Conservation (phyloP, 164 flowering plant genomes). For the Malania oleifera region DNA sequence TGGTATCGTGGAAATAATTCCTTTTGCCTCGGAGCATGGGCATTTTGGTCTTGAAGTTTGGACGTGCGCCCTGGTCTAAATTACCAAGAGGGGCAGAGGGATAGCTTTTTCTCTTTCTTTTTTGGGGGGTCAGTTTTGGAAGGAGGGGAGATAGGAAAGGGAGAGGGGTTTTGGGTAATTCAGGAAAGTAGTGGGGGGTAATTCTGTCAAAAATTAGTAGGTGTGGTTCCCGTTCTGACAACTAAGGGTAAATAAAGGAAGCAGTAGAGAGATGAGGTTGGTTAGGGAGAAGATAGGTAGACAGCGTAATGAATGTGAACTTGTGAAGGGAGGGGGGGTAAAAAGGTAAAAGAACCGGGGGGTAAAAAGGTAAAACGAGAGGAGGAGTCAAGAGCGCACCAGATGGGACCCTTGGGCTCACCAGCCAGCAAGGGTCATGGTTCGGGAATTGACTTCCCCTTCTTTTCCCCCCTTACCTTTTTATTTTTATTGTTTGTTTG, state of each 20-base stretch:
- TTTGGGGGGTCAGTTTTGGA: no score
- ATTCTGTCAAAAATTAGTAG: constrained; percentile 1
- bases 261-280: not conserved
- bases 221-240: not conserved
- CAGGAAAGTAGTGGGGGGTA: not conserved
- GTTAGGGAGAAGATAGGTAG: not conserved
- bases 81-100: no score
- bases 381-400: constrained; percentile 99
- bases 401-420: constrained; percentile 50
- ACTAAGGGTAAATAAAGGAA: constrained; percentile 12
- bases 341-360: no score
- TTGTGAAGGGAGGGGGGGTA: no score
- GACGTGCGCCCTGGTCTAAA: no score
- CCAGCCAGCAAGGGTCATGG: constrained; percentile 47
- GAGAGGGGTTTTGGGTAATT: constrained; percentile 11
- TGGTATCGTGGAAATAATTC: no score
- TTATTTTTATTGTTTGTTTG: not conserved
- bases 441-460: constrained; percentile 63
- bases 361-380: no score
- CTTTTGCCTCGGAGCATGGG: not conserved
- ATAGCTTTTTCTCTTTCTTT: no score
- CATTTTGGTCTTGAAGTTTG: not conserved
- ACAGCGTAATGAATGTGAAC: not conserved
- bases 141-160: not conserved
- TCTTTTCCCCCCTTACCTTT: not conserved